Conservation (phyloP, 139 green algal species). For the Tetradesmus lagerheimii region DNA sequence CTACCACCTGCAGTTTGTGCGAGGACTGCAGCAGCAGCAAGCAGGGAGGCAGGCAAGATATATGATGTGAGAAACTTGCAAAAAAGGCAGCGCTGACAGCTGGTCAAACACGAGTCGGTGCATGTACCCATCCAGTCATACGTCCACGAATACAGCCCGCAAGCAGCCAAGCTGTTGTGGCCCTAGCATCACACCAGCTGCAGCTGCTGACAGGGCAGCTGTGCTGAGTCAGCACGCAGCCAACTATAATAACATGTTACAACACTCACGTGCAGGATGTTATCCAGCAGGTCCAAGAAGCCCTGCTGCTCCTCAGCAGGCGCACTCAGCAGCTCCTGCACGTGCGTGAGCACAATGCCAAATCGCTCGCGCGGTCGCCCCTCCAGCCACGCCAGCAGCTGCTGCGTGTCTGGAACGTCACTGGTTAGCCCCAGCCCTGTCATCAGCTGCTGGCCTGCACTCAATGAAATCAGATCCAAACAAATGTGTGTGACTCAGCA, state of each 20-base stretch:
- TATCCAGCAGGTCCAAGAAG: conserved; percentile 46
- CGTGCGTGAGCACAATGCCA: conserved; percentile 44
- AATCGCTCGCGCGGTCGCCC: conserved; percentile 41
- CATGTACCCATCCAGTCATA: too few relatives aligned
- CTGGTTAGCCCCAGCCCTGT: conserved; percentile 27
- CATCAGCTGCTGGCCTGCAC: conserved; percentile 49
- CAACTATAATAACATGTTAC: neutral
- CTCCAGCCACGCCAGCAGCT: conserved; percentile 53
- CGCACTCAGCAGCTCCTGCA: conserved; percentile 34
- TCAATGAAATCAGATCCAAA: too few relatives aligned
- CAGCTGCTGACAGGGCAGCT: too few relatives aligned
- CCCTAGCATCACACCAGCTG: too few relatives aligned
- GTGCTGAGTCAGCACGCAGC: neutral
- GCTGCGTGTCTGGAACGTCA: conserved; percentile 40
- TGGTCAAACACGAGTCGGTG: too few relatives aligned
- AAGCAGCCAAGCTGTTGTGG: too few relatives aligned
- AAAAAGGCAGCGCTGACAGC: too few relatives aligned
- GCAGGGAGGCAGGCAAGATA: neutral
- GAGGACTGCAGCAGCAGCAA: conserved; percentile 9
- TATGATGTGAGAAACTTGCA: too few relatives aligned
- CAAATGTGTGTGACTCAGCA: too few relatives aligned
- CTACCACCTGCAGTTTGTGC: conserved; percentile 46
- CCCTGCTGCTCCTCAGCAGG: conserved; percentile 44
- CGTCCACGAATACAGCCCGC: too few relatives aligned
- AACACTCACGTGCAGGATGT: conserved; percentile 39